Base-by-base conservation (phyloP, 495 filamentous ascomycete species). In the Penicillium waksmanii region DNA sequence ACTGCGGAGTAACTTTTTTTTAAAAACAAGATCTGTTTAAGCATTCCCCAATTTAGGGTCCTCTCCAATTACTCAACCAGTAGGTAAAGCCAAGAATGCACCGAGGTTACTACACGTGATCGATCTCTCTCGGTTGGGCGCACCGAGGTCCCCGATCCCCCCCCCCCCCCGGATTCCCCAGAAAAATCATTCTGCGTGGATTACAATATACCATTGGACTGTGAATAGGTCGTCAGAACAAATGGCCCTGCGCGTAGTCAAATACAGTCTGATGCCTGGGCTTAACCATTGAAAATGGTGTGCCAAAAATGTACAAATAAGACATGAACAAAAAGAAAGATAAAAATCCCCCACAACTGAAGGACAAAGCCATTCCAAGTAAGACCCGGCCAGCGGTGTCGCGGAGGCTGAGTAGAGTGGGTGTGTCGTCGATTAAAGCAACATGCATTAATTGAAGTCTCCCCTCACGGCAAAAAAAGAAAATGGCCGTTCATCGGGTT, bases 21-120 rank as follows among this genome's bases (percentile, higher is more conserved):
- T 1, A 8, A 2, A 6, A 31, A 31, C 8, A 31, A 31, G 23
- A 23, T 23, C 23, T 31, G 3, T 31, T 1, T 1, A 31, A 31
- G 5, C 27, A 31, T 31, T 31, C 27, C 27, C 8, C 0, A 8
- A 31, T 31, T 31, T 31, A 9, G 8, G 27, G 27, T 31, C 27
- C 8, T 31, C 27, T 5, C 8, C 27, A 23, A 23, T 23, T 23
- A 3, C 23, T 23, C 2, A 31, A 31, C 27, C 15, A 44, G 17
- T 44, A 9, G 42, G n/a, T 9, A 19, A 44, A 10, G 42, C 42
- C 46, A 19, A 34, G 18, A 50, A 40, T 27, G 34, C 18, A 57
- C n/a, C 15, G 5, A 19, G 15, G 48, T 31, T 3, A 33, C 33
- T 47, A n/a, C 63, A 66, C 56, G 63, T 66, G 63, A 66, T 53